These are phyloP conservation scores for Beauveria medogensis DNA, from an alignment of 2,329 filamentous ascomycete genomes.

Conservation along the genomic window DNA sequence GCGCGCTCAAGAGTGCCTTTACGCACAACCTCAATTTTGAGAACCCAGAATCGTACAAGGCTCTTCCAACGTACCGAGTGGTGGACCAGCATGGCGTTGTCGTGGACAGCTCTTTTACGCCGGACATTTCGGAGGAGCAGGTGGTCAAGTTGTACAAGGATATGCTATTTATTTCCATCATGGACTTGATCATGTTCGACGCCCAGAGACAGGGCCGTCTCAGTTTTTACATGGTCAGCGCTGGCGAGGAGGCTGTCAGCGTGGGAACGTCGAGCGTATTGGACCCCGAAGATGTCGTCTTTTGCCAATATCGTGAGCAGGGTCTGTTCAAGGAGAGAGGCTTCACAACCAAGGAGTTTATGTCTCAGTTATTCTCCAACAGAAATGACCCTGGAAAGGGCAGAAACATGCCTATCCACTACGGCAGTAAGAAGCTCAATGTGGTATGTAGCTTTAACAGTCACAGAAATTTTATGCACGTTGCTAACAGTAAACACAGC, in stretches of 20 bases:
- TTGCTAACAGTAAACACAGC: slow-evolving; percentile 33
- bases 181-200: slow-evolving; percentile 98
- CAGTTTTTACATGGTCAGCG: slow-evolving; percentile 96
- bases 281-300: slow-evolving; percentile 78
- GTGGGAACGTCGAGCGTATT: slow-evolving; percentile 82
- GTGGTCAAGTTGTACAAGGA: slow-evolving; percentile 54
- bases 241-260: slow-evolving; percentile 88
- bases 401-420: slow-evolving; percentile 96
- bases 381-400: slow-evolving; percentile 70
- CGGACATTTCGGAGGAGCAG: slow-evolving; percentile 59
- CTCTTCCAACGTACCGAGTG: slow-evolving; percentile 85
- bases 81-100: slow-evolving; percentile 83
- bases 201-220: slow-evolving; percentile 89
- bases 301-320: slow-evolving; percentile 89
- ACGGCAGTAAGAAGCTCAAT: slow-evolving; percentile 75
- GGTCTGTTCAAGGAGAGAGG: slow-evolving; percentile 87
- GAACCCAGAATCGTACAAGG: slow-evolving; percentile 59
- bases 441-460: slow-evolving; percentile 50
- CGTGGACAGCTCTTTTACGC: slow-evolving; percentile 63
- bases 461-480: background rate
- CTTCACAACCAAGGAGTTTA: slow-evolving; percentile 80
- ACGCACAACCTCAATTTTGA: slow-evolving; percentile 73
- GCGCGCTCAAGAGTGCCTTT: slow-evolving; percentile 92
- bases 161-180: slow-evolving; percentile 66
- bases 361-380: slow-evolving; percentile 92